Evolutionary conservation across 2,329 filamentous ascomycete species (phyloP).

Genomic region (Neodidymelliopsis sp.): DNA sequence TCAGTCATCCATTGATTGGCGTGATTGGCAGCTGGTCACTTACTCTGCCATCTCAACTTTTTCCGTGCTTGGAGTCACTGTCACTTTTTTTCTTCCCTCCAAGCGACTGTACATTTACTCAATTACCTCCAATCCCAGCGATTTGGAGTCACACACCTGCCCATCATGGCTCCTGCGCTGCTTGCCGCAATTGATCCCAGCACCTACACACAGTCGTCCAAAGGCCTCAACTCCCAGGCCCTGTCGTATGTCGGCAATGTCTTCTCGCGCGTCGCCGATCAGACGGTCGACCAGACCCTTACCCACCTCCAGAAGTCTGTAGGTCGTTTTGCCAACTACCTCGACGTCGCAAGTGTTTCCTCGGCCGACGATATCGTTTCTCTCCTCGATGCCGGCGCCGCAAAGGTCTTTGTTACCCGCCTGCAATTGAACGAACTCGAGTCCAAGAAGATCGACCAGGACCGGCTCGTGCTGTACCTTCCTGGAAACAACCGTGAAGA

Average conservation of each 20-base stretch:
- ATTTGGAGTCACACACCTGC: slow-evolving; percentile 6
- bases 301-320: slow-evolving; percentile 65
- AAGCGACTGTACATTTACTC: not conserved
- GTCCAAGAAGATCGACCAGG: slow-evolving; percentile 60
- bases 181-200: slow-evolving; percentile 59
- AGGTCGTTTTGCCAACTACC: slow-evolving; percentile 67
- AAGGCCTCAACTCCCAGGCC: slow-evolving; percentile 59
- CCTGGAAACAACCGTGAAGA: slow-evolving; percentile 53
- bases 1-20: slow-evolving; percentile 13
- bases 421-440: slow-evolving; percentile 69
- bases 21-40: slow-evolving; percentile 14
- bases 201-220: slow-evolving; percentile 52
- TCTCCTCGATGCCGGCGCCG: slow-evolving; percentile 84
- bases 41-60: slow-evolving; percentile 14
- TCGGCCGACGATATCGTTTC: slow-evolving; percentile 77
- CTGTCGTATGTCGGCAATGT: slow-evolving; percentile 67
- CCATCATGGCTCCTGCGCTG: slow-evolving; percentile 54
- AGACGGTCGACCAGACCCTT: slow-evolving; percentile 57
- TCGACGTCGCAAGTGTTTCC: slow-evolving; percentile 76
- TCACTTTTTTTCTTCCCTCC: not conserved
- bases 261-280: slow-evolving; percentile 61
- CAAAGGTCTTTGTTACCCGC: slow-evolving; percentile 81
- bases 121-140: not conserved
- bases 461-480: slow-evolving; percentile 65
- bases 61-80: slow-evolving; percentile 20